These are phyloP conservation scores for Sanghuangporus sanghuang DNA, from an alignment of 1,284 basidiomycete genomes.

Conservation along the genomic window DNA sequence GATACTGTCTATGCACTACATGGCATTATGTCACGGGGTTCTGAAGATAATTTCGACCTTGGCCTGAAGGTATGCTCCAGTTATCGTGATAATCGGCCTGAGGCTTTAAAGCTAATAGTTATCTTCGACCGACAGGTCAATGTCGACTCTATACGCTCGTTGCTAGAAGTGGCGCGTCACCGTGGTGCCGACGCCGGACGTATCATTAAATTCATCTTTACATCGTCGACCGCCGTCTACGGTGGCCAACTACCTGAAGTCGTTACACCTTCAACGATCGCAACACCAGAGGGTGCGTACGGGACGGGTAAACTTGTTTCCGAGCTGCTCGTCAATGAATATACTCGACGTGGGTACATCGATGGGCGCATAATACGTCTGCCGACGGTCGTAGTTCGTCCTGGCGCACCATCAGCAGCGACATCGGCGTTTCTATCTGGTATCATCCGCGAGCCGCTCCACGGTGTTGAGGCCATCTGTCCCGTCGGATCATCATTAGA, in stretches of 20 bases:
- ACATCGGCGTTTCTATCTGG: conserved; percentile 59
- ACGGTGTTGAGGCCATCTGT: conserved; percentile 45
- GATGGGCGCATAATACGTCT: conserved; percentile 59
- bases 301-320: conserved; percentile 53
- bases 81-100: background rate
- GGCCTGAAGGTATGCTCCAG: conserved; percentile 39
- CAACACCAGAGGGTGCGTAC: conserved; percentile 54
- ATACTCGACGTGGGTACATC: conserved; percentile 54
- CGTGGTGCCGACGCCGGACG: conserved; percentile 29
- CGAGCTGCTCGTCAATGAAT: conserved; percentile 63
- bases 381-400: conserved; percentile 57
- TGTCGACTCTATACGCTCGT: conserved; percentile 50
- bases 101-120: background rate
- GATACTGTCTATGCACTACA: conserved; percentile 54
- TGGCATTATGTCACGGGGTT: conserved; percentile 66
- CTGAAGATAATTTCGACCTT: conserved; percentile 59
- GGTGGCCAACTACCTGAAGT: conserved; percentile 54
- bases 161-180: conserved; percentile 43
- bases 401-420: conserved; percentile 51
- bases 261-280: conserved; percentile 45
- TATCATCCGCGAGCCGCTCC: conserved; percentile 59
- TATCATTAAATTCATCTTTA: conserved; percentile 52
- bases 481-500: conserved; percentile 44
- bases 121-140: conserved; percentile 43
- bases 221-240: conserved; percentile 59